Base-by-base conservation (phyloP, 495 filamentous ascomycete genomes). In the Annulohypoxylon nitens region DNA sequence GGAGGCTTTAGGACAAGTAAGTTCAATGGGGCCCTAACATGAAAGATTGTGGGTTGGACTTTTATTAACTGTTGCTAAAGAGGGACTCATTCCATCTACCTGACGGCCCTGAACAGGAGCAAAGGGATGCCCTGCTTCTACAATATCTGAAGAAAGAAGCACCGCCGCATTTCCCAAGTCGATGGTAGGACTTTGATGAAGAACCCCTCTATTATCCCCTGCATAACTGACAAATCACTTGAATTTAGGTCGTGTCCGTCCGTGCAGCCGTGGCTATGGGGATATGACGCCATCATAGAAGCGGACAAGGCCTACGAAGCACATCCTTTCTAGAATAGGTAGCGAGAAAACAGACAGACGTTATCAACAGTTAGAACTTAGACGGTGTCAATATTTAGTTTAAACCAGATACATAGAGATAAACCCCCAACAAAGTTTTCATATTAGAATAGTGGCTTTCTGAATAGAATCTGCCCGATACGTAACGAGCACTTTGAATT, bases 21-120 rank as follows among this genome's bases (percentile, higher is more conserved):
- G 66, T 51, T 43, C 33, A 30, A 23, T 1, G 1, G 20, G 12
- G 1, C 9, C 9, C 25, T 4, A 47, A 86, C 89, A 66, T 8
- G 14, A 2, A 4, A 10, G 26, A 12, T n/a, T 4, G 2, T 7
- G 1, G 4, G 11, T 37, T 37, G n/a, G 6, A 14, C 23, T 25
- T 8, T 86, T 88, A 18, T 78, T 83, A 18, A 89, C 83, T 67
- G 84, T 82, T 0, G 86, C 86, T 33, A 80, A 71, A 90, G 82
- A 76, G 89, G 54, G 82, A 90, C 50, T 83, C 87, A 43, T 90
- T 88, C 69, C 90, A 92, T 71, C 68, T 92, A 66, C 78, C 75
- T 8, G 84, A 91, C 67, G 88, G 89, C 0, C 78, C 81, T n/a
- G 80, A 80, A 47, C 89, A 91, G 69, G 78, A 84, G 65, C 80